phyloP scores from a whole-genome alignment of 2,329 filamentous ascomycete species.

The Orbilia blumenaviensis region DNA sequence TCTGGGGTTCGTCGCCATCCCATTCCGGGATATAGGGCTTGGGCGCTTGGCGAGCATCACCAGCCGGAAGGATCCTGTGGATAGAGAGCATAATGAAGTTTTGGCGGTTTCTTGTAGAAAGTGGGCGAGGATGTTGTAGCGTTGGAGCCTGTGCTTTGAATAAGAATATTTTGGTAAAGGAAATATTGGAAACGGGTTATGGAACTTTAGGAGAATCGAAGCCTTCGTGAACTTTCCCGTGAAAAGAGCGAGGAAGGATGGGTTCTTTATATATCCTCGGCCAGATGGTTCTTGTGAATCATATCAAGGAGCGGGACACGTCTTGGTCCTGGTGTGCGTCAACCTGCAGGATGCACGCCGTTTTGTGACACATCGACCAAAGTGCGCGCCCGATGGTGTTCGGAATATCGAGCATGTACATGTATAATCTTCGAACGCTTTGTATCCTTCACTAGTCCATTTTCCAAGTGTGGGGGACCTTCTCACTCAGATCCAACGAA shows the following conservation, averaged over 20 bases:
- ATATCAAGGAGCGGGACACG: conserved; percentile 18
- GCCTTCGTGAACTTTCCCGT: neutral
- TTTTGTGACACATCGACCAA: conserved; percentile 6
- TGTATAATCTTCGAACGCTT: neutral
- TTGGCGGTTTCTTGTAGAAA: neutral
- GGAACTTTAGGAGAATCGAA: no score
- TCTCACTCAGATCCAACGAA: conserved; percentile 22
- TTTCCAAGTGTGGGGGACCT: conserved; percentile 29
- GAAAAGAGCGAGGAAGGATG: neutral
- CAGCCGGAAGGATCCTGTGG: neutral
- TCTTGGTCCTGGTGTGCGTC: conserved; percentile 29
- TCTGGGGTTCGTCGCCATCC: conserved; percentile 50
- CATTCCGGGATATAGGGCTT: conserved; percentile 53
- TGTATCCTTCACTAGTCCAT: conserved; percentile 48
- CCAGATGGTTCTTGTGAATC: conserved; percentile 22
- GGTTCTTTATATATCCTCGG: conserved; percentile 31
- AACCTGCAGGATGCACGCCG: conserved; percentile 31
- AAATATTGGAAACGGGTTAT: no score
- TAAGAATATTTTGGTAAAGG: neutral
- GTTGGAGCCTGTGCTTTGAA: no score
- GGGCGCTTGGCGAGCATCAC: conserved; percentile 36
- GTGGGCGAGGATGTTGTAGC: neutral
- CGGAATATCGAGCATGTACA: conserved; percentile 23
- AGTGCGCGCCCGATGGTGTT: conserved; percentile 29
- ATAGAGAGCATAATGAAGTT: conserved; percentile 6